These are phyloP conservation scores for Bipolaris cookei DNA, from an alignment of 2,329 filamentous ascomycete species.

Conservation along the genomic window DNA sequence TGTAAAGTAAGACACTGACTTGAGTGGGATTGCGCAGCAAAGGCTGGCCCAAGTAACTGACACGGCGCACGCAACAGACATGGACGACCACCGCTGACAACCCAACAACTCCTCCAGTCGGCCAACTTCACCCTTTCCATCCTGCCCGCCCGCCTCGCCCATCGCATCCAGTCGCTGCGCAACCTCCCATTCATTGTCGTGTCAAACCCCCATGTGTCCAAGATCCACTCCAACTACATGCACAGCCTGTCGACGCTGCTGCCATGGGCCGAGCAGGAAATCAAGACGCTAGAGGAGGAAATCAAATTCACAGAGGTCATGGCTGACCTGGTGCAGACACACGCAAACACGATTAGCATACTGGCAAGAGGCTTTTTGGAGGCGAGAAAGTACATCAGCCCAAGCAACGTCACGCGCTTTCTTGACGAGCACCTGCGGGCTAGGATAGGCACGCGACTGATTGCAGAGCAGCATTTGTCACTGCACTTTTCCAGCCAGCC, in stretches of 20 bases:
- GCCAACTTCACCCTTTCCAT: conserved; percentile 96
- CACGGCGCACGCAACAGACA: conserved; percentile 54
- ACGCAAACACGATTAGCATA: conserved; percentile 91
- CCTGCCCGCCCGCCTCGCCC: conserved; percentile 88
- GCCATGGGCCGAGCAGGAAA: conserved; percentile 76
- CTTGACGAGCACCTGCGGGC: conserved; percentile 93
- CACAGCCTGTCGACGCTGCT: conserved; percentile 90
- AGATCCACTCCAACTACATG: conserved; percentile 95
- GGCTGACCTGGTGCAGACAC: conserved; percentile 92
- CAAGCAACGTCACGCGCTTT: conserved; percentile 84
- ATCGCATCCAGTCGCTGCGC: conserved; percentile 89
- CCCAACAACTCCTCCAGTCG: conserved; percentile 80
- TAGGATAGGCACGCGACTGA: conserved; percentile 88
- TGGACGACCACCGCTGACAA: conserved; percentile 83
- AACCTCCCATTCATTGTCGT: conserved; percentile 98
- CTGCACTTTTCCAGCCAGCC: conserved; percentile 79
- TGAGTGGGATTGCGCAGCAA: neutral
- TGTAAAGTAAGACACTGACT: conserved; percentile 68
- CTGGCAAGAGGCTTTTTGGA: conserved; percentile 92
- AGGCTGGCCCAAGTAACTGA: conserved; percentile 12
- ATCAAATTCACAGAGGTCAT: conserved; percentile 90
- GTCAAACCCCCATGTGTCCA: conserved; percentile 92
- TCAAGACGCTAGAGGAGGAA: conserved; percentile 83
- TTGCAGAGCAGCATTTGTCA: conserved; percentile 96
- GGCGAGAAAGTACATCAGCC: conserved; percentile 85